Percentiles rank a stretch among this genome's conserved stretches.
Conservation (phyloP, 2,329 filamentous ascomycete species). For the Dactylonectria macrodidyma region DNA sequence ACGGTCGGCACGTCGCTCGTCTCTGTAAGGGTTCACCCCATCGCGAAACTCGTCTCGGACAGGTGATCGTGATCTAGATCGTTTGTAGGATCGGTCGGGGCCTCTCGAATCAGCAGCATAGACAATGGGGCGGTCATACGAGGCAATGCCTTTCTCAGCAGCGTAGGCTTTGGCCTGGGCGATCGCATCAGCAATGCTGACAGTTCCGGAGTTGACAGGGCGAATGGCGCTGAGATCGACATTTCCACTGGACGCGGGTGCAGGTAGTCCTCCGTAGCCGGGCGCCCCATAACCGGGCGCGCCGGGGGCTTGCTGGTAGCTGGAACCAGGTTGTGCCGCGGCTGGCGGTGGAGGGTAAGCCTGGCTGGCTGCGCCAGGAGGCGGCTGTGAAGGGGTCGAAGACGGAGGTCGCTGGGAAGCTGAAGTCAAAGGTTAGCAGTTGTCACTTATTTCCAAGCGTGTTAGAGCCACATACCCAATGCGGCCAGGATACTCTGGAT, state of each 20-base stretch:
- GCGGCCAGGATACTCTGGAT: constrained; percentile 64
- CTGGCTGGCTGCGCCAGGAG: constrained; percentile 55
- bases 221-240: constrained; percentile 86
- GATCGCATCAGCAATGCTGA: constrained; percentile 87
- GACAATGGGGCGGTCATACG: constrained; percentile 70
- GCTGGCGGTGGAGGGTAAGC: constrained; percentile 58
- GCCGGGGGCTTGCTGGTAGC: constrained; percentile 56
- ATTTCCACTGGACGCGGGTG: constrained; percentile 81
- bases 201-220: constrained; percentile 83
- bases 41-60: constrained; percentile 81
- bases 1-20: constrained; percentile 81
- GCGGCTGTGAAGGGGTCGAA: constrained; percentile 60
- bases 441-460: constrained; percentile 21
- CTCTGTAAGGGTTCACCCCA: constrained; percentile 86
- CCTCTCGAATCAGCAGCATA: constrained; percentile 58
- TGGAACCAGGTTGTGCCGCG: constrained; percentile 52
- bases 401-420: constrained; percentile 62
- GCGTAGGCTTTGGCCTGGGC: constrained; percentile 88
- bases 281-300: constrained; percentile 50
- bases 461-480: constrained; percentile 56
- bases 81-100: constrained; percentile 66
- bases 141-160: constrained; percentile 80
- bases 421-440: constrained; percentile 48
- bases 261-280: constrained; percentile 67
- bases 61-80: constrained; percentile 82